Base-by-base conservation (phyloP, 176 grass and related monocot species). In the Oryza australiensis region DNA sequence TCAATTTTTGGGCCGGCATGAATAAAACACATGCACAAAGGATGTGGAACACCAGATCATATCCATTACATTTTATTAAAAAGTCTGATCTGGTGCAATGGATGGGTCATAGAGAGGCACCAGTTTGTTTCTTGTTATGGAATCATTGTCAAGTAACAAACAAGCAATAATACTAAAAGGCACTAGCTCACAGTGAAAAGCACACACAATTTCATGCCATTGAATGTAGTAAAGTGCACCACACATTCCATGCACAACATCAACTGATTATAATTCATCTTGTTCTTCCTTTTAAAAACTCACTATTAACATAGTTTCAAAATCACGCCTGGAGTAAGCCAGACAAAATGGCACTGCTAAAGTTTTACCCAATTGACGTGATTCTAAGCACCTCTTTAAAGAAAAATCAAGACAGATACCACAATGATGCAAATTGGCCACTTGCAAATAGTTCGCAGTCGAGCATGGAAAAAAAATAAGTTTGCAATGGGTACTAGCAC, bases 261-360 rank as follows among this genome's bases (percentile, higher is more conserved):
- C 9, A 63, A 29, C 29, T 14, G 9, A 62, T 35, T 70, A 24
- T 7, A 70, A 63, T 60, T 9, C 13, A 33, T 41, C 38, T 75
- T 74, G n/a, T 26, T n/a, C 35, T 45, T 26, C 28, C 7, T 18
- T 16, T 57, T 53, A 60, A 24, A 60, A 57, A 23, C 9, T 60
- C 55, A n/a, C 7, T 22, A 20, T 9, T 41, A 68, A 16, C 35
- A 68, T 35, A 14, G 33, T 42, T 64, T 24, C 34, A 82, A 16
- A 72, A 24, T 1, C 10, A 1, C 8, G 23, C 53, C 27, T 77
- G 41, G 2, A 41, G 41, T 71, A 77, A 64, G 30, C 30, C 9
- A 41, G 41, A 53, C 38, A 87, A 87, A 15, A 29, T 63, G 37
- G 62, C n/a, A 29, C 59, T 35, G 62, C 20, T 26, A 75, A 70